Percentiles rank a stretch among this genome's conserved stretches.
Conservation (phyloP, 148 eudicot species). For the Bassia scoparia region DNA sequence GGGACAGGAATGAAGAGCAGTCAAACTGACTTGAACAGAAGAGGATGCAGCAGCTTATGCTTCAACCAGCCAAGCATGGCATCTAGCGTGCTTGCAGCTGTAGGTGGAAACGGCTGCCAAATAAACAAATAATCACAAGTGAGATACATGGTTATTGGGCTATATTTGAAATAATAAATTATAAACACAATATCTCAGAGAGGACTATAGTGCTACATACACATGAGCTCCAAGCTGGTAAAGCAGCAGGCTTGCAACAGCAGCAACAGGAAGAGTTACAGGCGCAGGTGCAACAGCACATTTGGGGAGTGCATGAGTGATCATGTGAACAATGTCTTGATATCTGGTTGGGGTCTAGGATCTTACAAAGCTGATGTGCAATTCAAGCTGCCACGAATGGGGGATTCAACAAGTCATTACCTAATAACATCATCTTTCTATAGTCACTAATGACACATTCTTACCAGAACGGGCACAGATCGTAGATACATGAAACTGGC, state of each 20-base stretch:
- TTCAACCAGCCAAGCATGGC: conserved; percentile 95
- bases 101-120: conserved; percentile 76
- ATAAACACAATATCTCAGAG: neutral
- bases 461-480: too few species aligned
- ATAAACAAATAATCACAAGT: neutral
- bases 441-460: neutral
- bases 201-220: conserved; percentile 37
- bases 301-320: conserved; percentile 72
- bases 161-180: neutral
- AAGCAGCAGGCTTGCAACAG: conserved; percentile 68
- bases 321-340: conserved; percentile 81
- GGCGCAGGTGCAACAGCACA: conserved; percentile 68
- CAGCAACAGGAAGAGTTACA: conserved; percentile 60
- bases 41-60: conserved; percentile 79
- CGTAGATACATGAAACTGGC: neutral
- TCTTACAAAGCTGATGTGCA: conserved; percentile 95
- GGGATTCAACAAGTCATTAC: neutral
- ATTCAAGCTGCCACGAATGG: conserved; percentile 59
- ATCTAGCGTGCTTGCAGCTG: conserved; percentile 67
- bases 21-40: conserved; percentile 90
- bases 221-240: conserved; percentile 73
- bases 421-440: neutral
- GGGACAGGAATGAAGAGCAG: conserved; percentile 75
- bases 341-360: conserved; percentile 83
- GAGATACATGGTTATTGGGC: neutral